Conservation (phyloP, 2,329 filamentous ascomycete genomes). For the Chrysoporthe austroafricana region DNA sequence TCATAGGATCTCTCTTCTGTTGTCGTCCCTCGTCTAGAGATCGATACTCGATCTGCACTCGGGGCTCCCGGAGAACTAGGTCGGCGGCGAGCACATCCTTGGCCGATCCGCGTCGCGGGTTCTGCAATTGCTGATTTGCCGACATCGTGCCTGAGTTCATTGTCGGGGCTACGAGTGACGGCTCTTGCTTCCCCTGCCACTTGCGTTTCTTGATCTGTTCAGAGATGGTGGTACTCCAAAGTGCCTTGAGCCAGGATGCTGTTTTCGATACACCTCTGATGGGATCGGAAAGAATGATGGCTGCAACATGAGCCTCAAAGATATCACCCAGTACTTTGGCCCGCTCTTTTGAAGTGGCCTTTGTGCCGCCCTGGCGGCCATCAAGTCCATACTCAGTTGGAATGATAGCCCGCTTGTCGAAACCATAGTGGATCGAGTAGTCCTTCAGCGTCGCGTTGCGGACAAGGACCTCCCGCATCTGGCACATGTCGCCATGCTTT, state of each 20-base stretch:
- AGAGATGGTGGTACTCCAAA: slow-evolving; percentile 72
- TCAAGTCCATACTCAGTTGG: slow-evolving; percentile 49
- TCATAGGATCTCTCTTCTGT: slow-evolving; percentile 56
- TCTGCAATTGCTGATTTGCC: slow-evolving; percentile 22
- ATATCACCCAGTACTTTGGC: slow-evolving; percentile 82
- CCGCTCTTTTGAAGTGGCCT: slow-evolving; percentile 54
- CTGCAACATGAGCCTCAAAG: slow-evolving; percentile 89
- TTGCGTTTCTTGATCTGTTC: slow-evolving; percentile 50
- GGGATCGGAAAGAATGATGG: slow-evolving; percentile 70
- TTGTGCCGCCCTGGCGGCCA: slow-evolving; percentile 43
- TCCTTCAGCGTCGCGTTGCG: slow-evolving; percentile 77
- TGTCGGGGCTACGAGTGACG: slow-evolving; percentile 22
- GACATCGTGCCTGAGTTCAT: slow-evolving; percentile 11
- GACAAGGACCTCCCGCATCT: slow-evolving; percentile 77
- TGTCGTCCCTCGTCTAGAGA: slow-evolving; percentile 42
- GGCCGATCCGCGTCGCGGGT: slow-evolving; percentile 32
- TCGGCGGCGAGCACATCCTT: slow-evolving; percentile 54
- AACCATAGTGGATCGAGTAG: slow-evolving; percentile 71
- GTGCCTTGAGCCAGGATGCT: slow-evolving; percentile 70
- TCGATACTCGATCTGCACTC: slow-evolving; percentile 26
- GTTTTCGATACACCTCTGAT: slow-evolving; percentile 63
- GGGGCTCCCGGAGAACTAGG: slow-evolving; percentile 18
- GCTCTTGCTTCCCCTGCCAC: slow-evolving; percentile 25
- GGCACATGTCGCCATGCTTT: slow-evolving; percentile 70
- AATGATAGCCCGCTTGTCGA: slow-evolving; percentile 66